Evolutionary conservation across 805 yeast species (phyloP).

Genomic region (Pichia nanzhaoensis): DNA sequence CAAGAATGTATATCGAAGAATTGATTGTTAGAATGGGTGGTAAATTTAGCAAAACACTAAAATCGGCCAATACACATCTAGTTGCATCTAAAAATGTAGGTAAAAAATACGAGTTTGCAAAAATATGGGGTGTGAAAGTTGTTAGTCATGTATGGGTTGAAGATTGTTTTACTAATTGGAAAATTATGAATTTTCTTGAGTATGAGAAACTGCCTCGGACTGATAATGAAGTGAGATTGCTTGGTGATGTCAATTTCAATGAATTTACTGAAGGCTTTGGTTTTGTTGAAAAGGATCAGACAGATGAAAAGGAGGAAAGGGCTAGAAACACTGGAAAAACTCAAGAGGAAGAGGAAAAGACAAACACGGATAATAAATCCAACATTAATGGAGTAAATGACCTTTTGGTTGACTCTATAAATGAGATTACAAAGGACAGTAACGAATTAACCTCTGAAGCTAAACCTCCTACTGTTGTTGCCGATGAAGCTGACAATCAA

Average conservation of each 20-base stretch:
- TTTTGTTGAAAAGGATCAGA: neutral
- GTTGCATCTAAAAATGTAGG: conserved; percentile 66
- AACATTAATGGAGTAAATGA: too few relatives aligned
- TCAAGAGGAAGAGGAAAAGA: too few relatives aligned
- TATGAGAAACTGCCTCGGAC: conserved; percentile 40
- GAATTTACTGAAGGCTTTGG: neutral
- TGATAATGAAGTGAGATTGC: conserved; percentile 34
- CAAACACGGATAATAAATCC: too few relatives aligned
- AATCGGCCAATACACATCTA: conserved; percentile 59
- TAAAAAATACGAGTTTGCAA: conserved; percentile 67
- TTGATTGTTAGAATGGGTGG: conserved; percentile 71
- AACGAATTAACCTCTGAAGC: too few relatives aligned
- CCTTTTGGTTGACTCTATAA: too few relatives aligned
- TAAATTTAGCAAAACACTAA: conserved; percentile 55
- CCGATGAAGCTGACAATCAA: too few relatives aligned
- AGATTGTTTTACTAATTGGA: conserved; percentile 64
- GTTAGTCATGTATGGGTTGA: conserved; percentile 89
- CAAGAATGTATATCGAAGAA: conserved; percentile 62
- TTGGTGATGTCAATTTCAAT: conserved; percentile 33
- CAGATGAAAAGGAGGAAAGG: neutral
- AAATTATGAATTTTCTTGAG: conserved; percentile 38
- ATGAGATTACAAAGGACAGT: too few relatives aligned
- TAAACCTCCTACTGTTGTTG: too few relatives aligned
- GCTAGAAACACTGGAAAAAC: neutral
- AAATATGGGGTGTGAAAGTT: conserved; percentile 57